Evolutionary conservation across 2,329 filamentous ascomycete species (phyloP).

Genomic region (Hypoxylon sp.): DNA sequence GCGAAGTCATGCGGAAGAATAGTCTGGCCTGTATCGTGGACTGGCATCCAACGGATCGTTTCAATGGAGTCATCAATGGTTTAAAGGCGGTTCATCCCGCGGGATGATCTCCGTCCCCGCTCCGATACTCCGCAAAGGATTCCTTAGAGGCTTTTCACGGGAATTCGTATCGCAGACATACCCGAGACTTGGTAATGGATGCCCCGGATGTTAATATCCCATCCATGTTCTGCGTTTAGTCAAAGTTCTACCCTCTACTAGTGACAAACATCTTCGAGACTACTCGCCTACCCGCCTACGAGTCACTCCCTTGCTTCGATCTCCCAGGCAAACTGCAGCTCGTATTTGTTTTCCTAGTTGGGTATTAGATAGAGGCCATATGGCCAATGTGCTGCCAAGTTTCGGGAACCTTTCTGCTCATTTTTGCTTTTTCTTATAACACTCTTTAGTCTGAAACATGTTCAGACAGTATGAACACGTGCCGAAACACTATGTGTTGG

Average conservation of each 20-base stretch:
- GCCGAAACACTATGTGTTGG: constrained; percentile 49
- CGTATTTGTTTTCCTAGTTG: background rate
- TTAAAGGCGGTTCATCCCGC: constrained; percentile 35
- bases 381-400: constrained; percentile 11
- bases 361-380: constrained; percentile 1
- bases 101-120: constrained; percentile 42
- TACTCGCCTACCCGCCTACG: constrained; percentile 4
- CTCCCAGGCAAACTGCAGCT: background rate
- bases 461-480: constrained; percentile 44
- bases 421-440: constrained; percentile 16
- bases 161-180: constrained; percentile 4
- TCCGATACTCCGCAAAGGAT: constrained; percentile 37
- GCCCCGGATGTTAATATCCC: constrained; percentile 14
- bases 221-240: background rate
- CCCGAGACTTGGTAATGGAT: constrained; percentile 6
- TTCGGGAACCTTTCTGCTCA: constrained; percentile 2
- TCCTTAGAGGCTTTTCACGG: constrained; percentile 9
- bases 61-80: constrained; percentile 25
- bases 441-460: constrained; percentile 31
- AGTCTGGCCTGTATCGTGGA: constrained; percentile 12
- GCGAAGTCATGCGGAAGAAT: constrained; percentile 32
- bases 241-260: constrained; percentile 1
- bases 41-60: constrained; percentile 19
- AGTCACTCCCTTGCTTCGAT: constrained; percentile 2
- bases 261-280: constrained; percentile 8